These are phyloP conservation scores for Salix caprea DNA, from an alignment of 345 rosid genomes.

Conservation along the genomic window DNA sequence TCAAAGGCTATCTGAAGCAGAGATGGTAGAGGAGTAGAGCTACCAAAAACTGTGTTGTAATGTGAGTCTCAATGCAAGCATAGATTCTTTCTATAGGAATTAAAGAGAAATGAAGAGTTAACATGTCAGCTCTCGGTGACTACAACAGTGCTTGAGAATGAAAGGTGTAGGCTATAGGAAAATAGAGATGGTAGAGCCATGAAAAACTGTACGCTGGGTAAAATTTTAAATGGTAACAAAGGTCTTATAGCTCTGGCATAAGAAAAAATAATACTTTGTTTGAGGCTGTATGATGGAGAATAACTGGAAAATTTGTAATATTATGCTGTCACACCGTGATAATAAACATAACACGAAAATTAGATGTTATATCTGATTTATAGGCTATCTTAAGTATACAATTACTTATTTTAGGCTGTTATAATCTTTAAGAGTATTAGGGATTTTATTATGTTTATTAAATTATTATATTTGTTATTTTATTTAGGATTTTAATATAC, in stretches of 20 bases:
- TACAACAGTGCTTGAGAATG: neutral
- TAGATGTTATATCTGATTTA: too few relatives aligned
- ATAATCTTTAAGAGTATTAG: too few relatives aligned
- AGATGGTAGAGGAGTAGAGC: neutral
- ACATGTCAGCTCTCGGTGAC: neutral
- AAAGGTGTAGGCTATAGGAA: neutral
- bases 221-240: neutral
- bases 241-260: neutral
- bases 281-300: neutral
- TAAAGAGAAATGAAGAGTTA: neutral
- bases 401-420: too few relatives aligned
- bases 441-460: too few relatives aligned
- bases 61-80: neutral
- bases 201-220: neutral
- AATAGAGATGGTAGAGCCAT: neutral
- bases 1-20: neutral
- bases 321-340: too few relatives aligned
- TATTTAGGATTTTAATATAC: too few relatives aligned
- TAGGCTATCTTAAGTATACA: too few relatives aligned
- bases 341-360: too few relatives aligned
- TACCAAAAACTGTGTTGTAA: neutral
- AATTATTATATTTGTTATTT: too few relatives aligned
- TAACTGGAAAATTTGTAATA: too few relatives aligned
- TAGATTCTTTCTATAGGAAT: neutral
- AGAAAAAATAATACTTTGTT: neutral